These are phyloP conservation scores for Xenoacremonium recifei DNA, from an alignment of 2,329 filamentous ascomycete species.

Conservation along the genomic window DNA sequence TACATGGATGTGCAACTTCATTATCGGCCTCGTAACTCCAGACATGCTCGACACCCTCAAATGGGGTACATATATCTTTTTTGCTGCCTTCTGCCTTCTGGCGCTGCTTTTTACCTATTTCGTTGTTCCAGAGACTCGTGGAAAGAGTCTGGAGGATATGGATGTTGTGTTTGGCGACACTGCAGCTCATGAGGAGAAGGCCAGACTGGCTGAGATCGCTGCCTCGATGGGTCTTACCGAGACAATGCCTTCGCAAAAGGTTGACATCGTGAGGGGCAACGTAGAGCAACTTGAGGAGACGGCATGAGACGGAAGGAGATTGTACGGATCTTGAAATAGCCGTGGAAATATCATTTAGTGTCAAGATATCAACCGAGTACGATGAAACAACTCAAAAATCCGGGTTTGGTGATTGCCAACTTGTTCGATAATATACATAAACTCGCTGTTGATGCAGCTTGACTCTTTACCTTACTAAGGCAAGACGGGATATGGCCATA, in stretches of 20 bases:
- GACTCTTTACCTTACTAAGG: too few species aligned
- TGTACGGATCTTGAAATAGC: too few species aligned
- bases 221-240: slow-evolving; percentile 7
- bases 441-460: too few species aligned
- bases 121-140: slow-evolving; percentile 58
- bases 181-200: slow-evolving; percentile 32
- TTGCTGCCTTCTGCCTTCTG: slow-evolving; percentile 52
- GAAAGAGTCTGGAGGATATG: slow-evolving; percentile 56
- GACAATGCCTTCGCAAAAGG: background rate
- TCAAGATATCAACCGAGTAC: too few species aligned
- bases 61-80: slow-evolving; percentile 60
- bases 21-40: slow-evolving; percentile 34
- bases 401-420: too few species aligned
- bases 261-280: background rate
- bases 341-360: too few species aligned
- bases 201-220: slow-evolving; percentile 6
- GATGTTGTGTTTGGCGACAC: slow-evolving; percentile 44
- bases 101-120: slow-evolving; percentile 50
- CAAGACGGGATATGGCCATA: too few species aligned
- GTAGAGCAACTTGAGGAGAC: background rate
- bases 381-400: too few species aligned
- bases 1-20: slow-evolving; percentile 37
- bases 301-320: background rate
- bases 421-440: too few species aligned
- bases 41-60: slow-evolving; percentile 52